Percentiles rank a stretch among this genome's conserved stretches.
These are phyloP conservation scores for Ustilago curta DNA, from an alignment of 1,284 basidiomycete species.

Conservation along the genomic window DNA sequence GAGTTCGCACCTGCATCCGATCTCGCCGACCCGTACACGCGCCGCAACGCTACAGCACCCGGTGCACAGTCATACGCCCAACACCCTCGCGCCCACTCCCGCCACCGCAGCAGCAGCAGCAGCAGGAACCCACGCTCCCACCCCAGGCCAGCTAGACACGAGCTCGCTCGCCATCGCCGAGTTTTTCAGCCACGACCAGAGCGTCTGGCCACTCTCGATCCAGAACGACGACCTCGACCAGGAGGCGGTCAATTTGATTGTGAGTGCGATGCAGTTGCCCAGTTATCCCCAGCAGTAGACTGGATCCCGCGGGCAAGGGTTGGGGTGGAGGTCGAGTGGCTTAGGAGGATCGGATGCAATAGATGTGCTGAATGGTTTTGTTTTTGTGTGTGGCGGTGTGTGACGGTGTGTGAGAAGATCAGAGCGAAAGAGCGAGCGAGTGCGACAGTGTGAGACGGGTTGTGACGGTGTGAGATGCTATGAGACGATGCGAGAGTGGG, in stretches of 20 bases:
- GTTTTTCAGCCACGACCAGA: slow-evolving; percentile 51
- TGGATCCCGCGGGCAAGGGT: background rate
- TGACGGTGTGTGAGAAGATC: background rate
- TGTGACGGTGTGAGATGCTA: too few relatives aligned
- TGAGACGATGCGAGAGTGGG: too few relatives aligned
- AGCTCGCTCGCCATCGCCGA: slow-evolving; percentile 44
- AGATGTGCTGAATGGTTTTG: background rate
- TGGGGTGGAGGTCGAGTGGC: background rate
- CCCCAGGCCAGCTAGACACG: slow-evolving; percentile 43
- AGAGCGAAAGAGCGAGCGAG: background rate
- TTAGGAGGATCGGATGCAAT: background rate
- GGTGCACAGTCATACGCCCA: too few relatives aligned
- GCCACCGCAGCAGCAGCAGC: background rate
- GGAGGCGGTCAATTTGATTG: slow-evolving; percentile 43
- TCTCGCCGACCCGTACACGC: background rate
- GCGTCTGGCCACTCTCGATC: slow-evolving; percentile 45
- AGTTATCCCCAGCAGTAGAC: slow-evolving; percentile 10
- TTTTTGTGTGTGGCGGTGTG: background rate
- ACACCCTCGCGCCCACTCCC: background rate
- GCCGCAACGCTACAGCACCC: slow-evolving; percentile 9
- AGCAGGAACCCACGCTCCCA: slow-evolving; percentile 6
- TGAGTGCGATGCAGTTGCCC: slow-evolving; percentile 43
- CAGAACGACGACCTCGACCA: slow-evolving; percentile 51
- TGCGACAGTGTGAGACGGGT: too few relatives aligned
- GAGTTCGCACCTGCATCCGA: slow-evolving; percentile 9